Evolutionary conservation across 2,329 filamentous ascomycete species (phyloP).

Genomic region (Aspergillus sp.): DNA sequence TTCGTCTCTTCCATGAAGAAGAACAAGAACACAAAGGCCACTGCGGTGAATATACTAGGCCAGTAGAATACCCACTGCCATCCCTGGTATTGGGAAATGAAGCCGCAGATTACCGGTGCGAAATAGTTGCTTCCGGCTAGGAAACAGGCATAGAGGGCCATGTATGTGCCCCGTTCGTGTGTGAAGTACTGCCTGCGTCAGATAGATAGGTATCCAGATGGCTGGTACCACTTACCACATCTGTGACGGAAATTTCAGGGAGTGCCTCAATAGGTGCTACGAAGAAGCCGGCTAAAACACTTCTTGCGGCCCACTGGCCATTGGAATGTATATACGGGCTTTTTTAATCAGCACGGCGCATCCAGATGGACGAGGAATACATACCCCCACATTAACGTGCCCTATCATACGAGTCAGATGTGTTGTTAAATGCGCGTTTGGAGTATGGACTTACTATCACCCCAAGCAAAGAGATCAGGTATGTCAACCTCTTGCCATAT

Average conservation of each 20-base stretch:
- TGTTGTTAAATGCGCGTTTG: background rate
- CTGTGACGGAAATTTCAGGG: conserved; percentile 34
- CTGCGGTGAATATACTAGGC: conserved; percentile 43
- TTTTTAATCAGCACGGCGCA: background rate
- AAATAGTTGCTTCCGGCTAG: conserved; percentile 37
- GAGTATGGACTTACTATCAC: conserved; percentile 18
- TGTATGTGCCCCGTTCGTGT: conserved; percentile 34
- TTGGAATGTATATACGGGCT: conserved; percentile 26
- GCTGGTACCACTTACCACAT: conserved; percentile 26
- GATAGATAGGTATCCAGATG: too few relatives aligned
- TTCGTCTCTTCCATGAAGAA: conserved; percentile 52
- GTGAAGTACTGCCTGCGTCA: conserved; percentile 30
- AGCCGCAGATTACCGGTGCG: conserved; percentile 41
- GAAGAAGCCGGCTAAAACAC: conserved; percentile 32
- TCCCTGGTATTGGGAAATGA: conserved; percentile 39
- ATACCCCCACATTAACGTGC: conserved; percentile 27
- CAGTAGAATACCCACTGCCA: conserved; percentile 46
- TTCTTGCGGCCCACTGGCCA: conserved; percentile 34
- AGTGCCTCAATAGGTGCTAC: conserved; percentile 36
- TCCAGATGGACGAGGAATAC: background rate
- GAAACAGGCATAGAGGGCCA: conserved; percentile 34
- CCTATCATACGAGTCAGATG: conserved; percentile 9
- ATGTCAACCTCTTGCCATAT: conserved; percentile 35
- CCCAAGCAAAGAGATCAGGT: conserved; percentile 26
- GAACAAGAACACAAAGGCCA: conserved; percentile 42